These are phyloP conservation scores for Fusarium torreyae DNA, from an alignment of 2,329 filamentous ascomycete species.

Conservation along the genomic window DNA sequence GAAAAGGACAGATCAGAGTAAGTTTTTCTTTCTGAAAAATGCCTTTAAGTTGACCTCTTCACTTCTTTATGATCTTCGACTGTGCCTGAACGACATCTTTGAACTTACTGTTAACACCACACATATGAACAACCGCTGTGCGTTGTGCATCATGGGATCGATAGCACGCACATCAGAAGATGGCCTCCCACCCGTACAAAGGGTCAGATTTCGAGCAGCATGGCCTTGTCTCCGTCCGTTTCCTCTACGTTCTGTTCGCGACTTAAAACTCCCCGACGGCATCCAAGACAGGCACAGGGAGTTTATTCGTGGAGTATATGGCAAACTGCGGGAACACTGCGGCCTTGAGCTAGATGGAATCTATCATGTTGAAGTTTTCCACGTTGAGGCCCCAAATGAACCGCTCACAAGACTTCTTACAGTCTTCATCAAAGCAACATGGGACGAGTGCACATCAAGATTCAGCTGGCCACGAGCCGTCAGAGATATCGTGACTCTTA, in stretches of 20 bases:
- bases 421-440: constrained; percentile 3
- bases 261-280: neutral
- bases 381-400: neutral
- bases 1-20: no score
- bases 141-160: no score
- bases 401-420: neutral
- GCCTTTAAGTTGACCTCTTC: no score
- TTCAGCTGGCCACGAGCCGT: neutral
- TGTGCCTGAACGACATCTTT: no score
- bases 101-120: no score
- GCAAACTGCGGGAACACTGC: no score
- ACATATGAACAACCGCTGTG: no score
- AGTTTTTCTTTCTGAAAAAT: no score
- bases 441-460: neutral
- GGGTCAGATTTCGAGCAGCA: neutral
- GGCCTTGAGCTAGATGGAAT: no score
- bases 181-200: neutral
- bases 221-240: neutral
- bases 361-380: neutral
- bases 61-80: no score
- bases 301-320: neutral
- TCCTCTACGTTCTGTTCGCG: neutral
- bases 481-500: neutral
- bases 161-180: no score
- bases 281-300: neutral